Evolutionary conservation across 345 rosid genomes (phyloP).

Genomic region (Cochlearia excelsa): DNA sequence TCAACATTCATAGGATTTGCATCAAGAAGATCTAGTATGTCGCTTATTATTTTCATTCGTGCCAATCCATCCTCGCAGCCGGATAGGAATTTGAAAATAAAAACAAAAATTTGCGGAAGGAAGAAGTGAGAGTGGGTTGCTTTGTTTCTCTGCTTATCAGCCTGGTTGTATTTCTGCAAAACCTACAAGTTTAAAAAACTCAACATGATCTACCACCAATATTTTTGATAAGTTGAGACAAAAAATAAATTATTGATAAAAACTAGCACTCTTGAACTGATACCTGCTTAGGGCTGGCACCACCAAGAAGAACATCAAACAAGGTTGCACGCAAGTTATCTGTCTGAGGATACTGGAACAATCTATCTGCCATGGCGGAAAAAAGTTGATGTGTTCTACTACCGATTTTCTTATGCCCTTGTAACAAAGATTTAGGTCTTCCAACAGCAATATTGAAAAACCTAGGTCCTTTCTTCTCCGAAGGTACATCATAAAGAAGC

Average conservation of each 20-base stretch:
- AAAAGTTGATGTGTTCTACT: conserved; percentile 67
- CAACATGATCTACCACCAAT: conserved; percentile 14
- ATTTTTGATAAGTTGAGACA: conserved; percentile 22
- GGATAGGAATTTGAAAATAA: conserved; percentile 73
- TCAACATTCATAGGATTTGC: conserved; percentile 84
- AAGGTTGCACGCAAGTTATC: conserved; percentile 83
- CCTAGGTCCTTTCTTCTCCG: conserved; percentile 79
- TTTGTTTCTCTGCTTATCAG: conserved; percentile 59
- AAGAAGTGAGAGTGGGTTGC: conserved; percentile 62
- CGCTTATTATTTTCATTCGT: conserved; percentile 68
- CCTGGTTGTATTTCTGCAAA: conserved; percentile 67
- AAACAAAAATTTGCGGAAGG: conserved; percentile 76
- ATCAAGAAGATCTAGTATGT: conserved; percentile 81
- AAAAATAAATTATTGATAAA: conserved; percentile 7
- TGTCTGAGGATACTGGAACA: conserved; percentile 78
- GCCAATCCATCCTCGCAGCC: conserved; percentile 57
- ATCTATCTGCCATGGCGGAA: conserved; percentile 64
- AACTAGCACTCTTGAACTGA: conserved; percentile 18
- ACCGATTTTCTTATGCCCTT: conserved; percentile 51
- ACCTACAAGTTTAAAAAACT: conserved; percentile 45
- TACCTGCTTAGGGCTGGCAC: conserved; percentile 99
- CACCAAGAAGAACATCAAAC: conserved; percentile 96
- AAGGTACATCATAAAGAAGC: conserved; percentile 80
- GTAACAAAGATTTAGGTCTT: conserved; percentile 62
- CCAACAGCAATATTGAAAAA: conserved; percentile 80